phyloP scores from a whole-genome alignment of 257 asterid species.

The Rauvolfia tetraphylla region DNA sequence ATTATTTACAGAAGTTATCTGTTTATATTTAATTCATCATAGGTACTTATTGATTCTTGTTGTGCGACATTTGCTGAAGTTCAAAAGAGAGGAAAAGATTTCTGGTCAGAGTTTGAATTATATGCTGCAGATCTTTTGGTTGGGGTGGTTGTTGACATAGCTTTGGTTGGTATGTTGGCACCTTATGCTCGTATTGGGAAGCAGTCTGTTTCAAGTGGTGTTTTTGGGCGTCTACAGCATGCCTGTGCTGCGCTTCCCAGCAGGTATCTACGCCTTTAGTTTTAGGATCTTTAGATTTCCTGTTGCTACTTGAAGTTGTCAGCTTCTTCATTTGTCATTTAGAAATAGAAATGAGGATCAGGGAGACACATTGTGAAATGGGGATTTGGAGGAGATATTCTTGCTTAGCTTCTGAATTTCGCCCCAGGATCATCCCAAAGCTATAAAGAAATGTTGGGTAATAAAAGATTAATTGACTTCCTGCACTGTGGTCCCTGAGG shows the following conservation, averaged over 20 bases:
- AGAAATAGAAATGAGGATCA: not conserved
- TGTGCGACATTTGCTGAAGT: conserved; percentile 99
- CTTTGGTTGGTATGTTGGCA: conserved; percentile 93
- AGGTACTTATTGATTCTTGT: conserved; percentile 91
- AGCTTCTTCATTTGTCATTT: not conserved
- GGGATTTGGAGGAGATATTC: not conserved
- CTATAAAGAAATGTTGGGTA: not conserved
- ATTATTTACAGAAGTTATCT: not conserved
- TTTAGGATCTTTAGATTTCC: conserved; percentile 10
- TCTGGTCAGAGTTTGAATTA: conserved; percentile 96
- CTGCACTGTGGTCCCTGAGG: not conserved
- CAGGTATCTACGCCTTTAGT: conserved; percentile 43
- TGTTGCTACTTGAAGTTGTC: not conserved
- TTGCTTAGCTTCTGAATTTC: not conserved
- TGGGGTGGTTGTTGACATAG: conserved; percentile 88
- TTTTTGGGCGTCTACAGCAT: conserved; percentile 51
- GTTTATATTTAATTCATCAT: conserved; percentile 14
- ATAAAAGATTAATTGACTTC: not conserved
- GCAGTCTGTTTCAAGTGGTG: conserved; percentile 57
- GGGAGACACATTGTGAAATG: not conserved
- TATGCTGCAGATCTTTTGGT: conserved; percentile 92
- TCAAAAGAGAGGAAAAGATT: conserved; percentile 87
- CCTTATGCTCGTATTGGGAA: conserved; percentile 87
- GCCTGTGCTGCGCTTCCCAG: conserved; percentile 79
- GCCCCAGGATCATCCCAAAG: not conserved